Percentiles rank a stretch among this genome's conserved stretches.
Conservation (phyloP, 2,329 filamentous ascomycete genomes). For the Gliomastix tumulicola region DNA sequence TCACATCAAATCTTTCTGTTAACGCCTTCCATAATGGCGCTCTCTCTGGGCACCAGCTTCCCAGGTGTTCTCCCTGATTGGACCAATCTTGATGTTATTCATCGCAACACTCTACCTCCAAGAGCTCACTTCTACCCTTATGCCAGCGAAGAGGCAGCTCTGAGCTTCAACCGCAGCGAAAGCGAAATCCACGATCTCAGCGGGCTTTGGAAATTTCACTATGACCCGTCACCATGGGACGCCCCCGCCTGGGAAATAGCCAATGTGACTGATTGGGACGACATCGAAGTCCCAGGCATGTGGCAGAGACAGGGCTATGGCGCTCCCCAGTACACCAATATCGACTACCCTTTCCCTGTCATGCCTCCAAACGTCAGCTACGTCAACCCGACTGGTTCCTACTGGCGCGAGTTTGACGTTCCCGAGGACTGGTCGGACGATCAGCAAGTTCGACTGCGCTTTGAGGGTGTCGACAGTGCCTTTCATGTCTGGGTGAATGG, state of each 20-base stretch:
- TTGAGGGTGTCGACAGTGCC: slow-evolving; percentile 63
- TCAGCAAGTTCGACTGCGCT: slow-evolving; percentile 51
- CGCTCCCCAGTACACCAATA: slow-evolving; percentile 62
- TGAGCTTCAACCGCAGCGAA: slow-evolving; percentile 27
- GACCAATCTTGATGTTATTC: slow-evolving; percentile 8
- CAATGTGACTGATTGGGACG: slow-evolving; percentile 20
- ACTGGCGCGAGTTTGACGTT: slow-evolving; percentile 47
- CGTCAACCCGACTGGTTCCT: slow-evolving; percentile 59
- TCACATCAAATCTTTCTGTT: too few relatives aligned
- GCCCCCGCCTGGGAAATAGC: slow-evolving; percentile 9
- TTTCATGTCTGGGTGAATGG: slow-evolving; percentile 64
- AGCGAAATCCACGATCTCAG: slow-evolving; percentile 28
- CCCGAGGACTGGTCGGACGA: slow-evolving; percentile 33
- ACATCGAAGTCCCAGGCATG: slow-evolving; percentile 54
- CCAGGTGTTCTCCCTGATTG: slow-evolving; percentile 18
- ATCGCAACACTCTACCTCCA: slow-evolving; percentile 8
- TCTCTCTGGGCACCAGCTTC: neutral
- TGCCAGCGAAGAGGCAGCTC: slow-evolving; percentile 4
- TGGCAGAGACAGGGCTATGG: slow-evolving; percentile 68
- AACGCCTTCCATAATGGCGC: too few relatives aligned
- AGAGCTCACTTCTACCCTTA: slow-evolving; percentile 5
- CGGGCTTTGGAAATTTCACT: slow-evolving; percentile 32
- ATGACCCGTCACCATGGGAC: slow-evolving; percentile 24
- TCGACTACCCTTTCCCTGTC: slow-evolving; percentile 58
- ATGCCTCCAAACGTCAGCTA: slow-evolving; percentile 55